phyloP scores from a whole-genome alignment of 768 basidiomycete genomes.

The Boletus sp. region DNA sequence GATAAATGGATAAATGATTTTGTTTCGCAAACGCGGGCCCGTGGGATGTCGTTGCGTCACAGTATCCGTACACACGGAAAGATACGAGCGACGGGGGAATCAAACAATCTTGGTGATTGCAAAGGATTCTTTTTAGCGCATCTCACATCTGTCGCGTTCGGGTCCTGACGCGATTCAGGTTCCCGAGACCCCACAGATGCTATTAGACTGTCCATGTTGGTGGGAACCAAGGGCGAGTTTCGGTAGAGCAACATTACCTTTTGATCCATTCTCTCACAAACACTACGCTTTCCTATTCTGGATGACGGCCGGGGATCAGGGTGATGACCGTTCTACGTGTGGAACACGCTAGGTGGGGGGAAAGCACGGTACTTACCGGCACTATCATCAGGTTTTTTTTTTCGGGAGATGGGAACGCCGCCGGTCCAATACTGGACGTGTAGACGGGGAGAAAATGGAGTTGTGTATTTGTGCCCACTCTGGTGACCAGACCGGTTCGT shows the following conservation, averaged over 20 bases:
- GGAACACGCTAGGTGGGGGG: neutral
- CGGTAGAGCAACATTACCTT: neutral
- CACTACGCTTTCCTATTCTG: conserved; percentile 9
- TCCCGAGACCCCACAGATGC: neutral
- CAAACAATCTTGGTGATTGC: neutral
- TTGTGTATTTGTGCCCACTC: neutral
- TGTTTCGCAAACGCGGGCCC: too few relatives aligned
- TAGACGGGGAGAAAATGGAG: neutral
- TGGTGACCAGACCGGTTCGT: too few relatives aligned
- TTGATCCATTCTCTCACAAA: neutral
- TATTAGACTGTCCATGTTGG: neutral
- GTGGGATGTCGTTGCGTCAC: neutral
- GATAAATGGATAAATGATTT: too few relatives aligned
- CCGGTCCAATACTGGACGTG: neutral
- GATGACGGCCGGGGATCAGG: neutral
- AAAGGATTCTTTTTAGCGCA: neutral
- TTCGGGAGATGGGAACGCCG: neutral
- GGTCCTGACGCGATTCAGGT: neutral
- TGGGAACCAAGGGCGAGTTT: neutral
- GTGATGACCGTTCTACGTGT: neutral
- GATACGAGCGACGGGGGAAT: neutral
- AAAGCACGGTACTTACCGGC: neutral
- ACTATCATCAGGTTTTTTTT: neutral
- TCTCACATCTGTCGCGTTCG: neutral
- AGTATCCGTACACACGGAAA: too few relatives aligned